Conservation (phyloP, 2,329 filamentous ascomycete genomes). For the Mycosphaerella sp. region DNA sequence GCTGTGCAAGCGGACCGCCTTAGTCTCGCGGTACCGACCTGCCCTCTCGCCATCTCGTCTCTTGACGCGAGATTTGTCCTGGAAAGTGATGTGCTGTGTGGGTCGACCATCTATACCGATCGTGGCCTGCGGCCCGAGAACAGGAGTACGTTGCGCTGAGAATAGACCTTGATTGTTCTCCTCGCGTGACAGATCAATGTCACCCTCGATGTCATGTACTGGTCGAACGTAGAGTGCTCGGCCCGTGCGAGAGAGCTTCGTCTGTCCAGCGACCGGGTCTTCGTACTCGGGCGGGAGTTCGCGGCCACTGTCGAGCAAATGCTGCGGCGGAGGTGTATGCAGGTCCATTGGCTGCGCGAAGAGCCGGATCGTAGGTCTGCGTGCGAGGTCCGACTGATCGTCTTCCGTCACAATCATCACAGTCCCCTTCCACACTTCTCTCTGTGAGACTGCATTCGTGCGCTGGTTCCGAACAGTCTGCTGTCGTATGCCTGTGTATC, state of each 20-base stretch:
- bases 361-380: constrained; percentile 68
- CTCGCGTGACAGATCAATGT: constrained; percentile 67
- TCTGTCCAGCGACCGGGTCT: constrained; percentile 80
- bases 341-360: constrained; percentile 84
- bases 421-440: constrained; percentile 85
- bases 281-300: constrained; percentile 71
- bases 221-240: constrained; percentile 83
- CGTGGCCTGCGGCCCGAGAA: constrained; percentile 26
- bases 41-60: constrained; percentile 70
- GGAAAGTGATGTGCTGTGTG: constrained; percentile 34
- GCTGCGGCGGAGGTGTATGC: constrained; percentile 68
- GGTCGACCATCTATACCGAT: constrained; percentile 23
- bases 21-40: constrained; percentile 63
- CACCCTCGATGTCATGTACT: constrained; percentile 77
- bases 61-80: constrained; percentile 45
- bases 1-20: constrained; percentile 70
- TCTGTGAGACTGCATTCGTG: constrained; percentile 43
- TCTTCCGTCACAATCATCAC: constrained; percentile 95
- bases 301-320: constrained; percentile 54
- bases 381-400: constrained; percentile 72
- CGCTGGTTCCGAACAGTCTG: constrained; percentile 44
- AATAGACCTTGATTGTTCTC: constrained; percentile 81
- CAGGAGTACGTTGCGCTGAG: constrained; percentile 46
- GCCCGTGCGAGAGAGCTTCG: constrained; percentile 77
- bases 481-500: constrained; percentile 76